Base-by-base conservation (phyloP, 306 rosid genomes). In the Medicago arabica region DNA sequence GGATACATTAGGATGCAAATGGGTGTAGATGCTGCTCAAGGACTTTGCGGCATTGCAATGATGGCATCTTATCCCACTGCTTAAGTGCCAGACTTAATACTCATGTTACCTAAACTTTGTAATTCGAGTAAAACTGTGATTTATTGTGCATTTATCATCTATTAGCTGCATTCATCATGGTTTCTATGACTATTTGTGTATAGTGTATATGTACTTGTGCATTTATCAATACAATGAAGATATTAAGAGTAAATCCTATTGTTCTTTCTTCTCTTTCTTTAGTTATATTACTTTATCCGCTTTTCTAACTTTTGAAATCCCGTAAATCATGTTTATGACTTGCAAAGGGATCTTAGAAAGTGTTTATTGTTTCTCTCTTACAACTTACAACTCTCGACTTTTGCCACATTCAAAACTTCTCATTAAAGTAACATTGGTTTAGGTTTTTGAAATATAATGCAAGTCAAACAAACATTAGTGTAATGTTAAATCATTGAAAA, bases 31-130 rank as follows among this genome's bases (percentile, higher is more conserved):
- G 84, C 89, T 4, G 4, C 16, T 0, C 82, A 84, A 80, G 90
- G 87, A 40, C 80, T 82, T 0, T 83, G 86, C 61, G 89, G 90
- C 68, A 83, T 88, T 13, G 89, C 90, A 14, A 80, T 78, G 85
- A 67, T 72, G 36, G 84, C 88, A 9, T 86, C 92, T 70, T 88
- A 81, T 38, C 85, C 88, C 8, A 72, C 76, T 25, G 68, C 72
- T n/a, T 85, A 58, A 72, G 7, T 43, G 10, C 2, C 15, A 75
- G 50, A 39, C 8, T 46, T 54, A 21, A 69, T 50, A n/a, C 31
- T 38, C n/a, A 8, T 46, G 15, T 50, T 34, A 34, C 39, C 13
- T 31, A 44, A 31, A 18, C 16, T 23, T 9, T 21, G 23, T 74
- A 59, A 18, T 31, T 44, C 8, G 5, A 49, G 17, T 5, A 64